phyloP scores from a whole-genome alignment of 192 early-diverging fungal genomes.

The Gaertneriomyces sp. region DNA sequence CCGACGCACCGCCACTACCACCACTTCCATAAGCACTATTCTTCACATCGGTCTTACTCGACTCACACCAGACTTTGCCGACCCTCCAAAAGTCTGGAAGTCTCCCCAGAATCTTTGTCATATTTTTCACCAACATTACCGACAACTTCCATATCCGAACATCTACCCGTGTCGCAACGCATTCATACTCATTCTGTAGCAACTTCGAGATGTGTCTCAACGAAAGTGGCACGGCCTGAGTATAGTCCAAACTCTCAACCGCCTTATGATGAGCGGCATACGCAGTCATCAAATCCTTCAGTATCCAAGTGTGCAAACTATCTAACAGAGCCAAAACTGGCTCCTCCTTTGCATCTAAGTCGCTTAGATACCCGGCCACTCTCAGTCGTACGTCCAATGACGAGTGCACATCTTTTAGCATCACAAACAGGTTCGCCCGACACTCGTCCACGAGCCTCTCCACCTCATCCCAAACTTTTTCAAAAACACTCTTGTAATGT shows the following conservation, averaged over 20 bases:
- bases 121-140: not conserved
- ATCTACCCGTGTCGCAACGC: too few relatives aligned
- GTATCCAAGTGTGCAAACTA: slow-evolving; percentile 83
- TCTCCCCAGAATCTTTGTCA: not conserved
- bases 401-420: slow-evolving; percentile 71
- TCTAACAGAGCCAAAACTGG: slow-evolving; percentile 88
- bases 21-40: too few relatives aligned
- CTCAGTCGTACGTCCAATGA: slow-evolving; percentile 87
- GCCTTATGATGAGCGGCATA: slow-evolving; percentile 44
- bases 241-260: slow-evolving; percentile 28
- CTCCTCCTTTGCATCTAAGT: slow-evolving; percentile 74
- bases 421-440: slow-evolving; percentile 68
- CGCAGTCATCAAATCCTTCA: slow-evolving; percentile 66
- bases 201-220: too few relatives aligned
- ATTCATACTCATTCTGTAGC: too few relatives aligned
- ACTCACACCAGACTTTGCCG: too few relatives aligned
- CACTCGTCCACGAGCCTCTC: slow-evolving; percentile 74
- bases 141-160: too few relatives aligned
- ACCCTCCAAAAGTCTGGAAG: slow-evolving; percentile 2
- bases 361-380: slow-evolving; percentile 63
- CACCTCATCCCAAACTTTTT: slow-evolving; percentile 91
- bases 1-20: too few relatives aligned
- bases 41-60: too few relatives aligned
- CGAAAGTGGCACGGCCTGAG: not conserved
- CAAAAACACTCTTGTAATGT: slow-evolving; percentile 74